phyloP scores from a whole-genome alignment of 352 stramenopile species.

The Phytophthora fragariaefolia region DNA sequence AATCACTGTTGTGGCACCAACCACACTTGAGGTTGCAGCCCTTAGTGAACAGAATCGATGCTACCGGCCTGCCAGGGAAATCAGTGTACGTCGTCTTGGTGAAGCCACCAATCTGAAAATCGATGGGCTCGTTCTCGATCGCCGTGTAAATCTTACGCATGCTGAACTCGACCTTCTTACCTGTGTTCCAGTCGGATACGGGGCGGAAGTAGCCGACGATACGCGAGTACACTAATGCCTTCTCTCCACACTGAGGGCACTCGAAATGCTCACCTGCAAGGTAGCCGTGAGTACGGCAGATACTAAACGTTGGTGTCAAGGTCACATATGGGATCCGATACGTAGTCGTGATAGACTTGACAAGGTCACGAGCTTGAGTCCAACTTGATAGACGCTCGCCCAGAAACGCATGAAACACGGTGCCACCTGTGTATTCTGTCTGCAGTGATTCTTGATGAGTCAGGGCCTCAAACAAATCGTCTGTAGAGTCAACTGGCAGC shows the following conservation, averaged over 20 bases:
- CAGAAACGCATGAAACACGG: conserved; percentile 40
- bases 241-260: conserved; percentile 40
- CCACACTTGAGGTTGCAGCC: conserved; percentile 42
- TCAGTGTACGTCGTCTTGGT: conserved; percentile 40
- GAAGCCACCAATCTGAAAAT: conserved; percentile 41
- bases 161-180: conserved; percentile 44
- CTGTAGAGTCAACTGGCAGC: conserved; percentile 38
- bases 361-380: conserved; percentile 38
- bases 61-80: conserved; percentile 29
- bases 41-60: conserved; percentile 42
- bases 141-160: conserved; percentile 42
- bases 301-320: conserved; percentile 37
- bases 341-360: conserved; percentile 31
- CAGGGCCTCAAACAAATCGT: conserved; percentile 38
- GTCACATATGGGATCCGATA: conserved; percentile 42
- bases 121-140: conserved; percentile 37
- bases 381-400: conserved; percentile 40
- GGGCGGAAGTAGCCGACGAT: conserved; percentile 44
- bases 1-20: conserved; percentile 41
- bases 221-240: conserved; percentile 35
- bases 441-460: conserved; percentile 40
- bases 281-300: conserved; percentile 39
- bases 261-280: conserved; percentile 35
- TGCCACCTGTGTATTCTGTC: conserved; percentile 40
- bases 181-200: conserved; percentile 39